A percentile compares a stretch with the other conserved stretches of the same genome.
phyloP scores from a whole-genome alignment of 202 grass and related monocot genomes.

The Sporobolus alterniflorus region DNA sequence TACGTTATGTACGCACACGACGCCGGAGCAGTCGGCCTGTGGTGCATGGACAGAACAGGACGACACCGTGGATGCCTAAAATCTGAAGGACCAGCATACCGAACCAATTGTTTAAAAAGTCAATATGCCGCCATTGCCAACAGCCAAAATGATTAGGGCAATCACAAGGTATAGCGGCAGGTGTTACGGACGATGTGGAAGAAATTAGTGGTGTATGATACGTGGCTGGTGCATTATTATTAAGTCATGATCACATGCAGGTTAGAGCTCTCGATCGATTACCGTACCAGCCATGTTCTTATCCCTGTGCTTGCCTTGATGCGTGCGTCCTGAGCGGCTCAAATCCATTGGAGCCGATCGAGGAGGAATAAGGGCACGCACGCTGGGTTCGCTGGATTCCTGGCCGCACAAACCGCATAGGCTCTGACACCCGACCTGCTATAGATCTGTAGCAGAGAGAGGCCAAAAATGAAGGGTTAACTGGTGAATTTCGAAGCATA shows the following conservation, averaged over 20 bases:
- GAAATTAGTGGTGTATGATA: neutral
- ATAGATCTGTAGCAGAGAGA: slow-evolving; percentile 26
- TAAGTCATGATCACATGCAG: slow-evolving; percentile 36
- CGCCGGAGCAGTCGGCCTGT: neutral
- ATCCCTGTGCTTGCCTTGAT: neutral
- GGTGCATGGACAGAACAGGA: neutral
- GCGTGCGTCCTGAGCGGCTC: neutral
- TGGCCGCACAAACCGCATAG: slow-evolving; percentile 40
- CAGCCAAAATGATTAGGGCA: slow-evolving; percentile 54
- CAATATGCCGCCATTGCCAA: slow-evolving; percentile 52
- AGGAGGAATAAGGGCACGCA: neutral
- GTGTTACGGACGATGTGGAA: neutral
- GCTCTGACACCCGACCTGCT: slow-evolving; percentile 25
- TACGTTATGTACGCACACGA: slow-evolving; percentile 19
- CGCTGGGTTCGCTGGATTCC: slow-evolving; percentile 35
- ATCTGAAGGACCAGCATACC: neutral
- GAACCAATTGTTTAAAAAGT: slow-evolving; percentile 5
- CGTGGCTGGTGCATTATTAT: slow-evolving; percentile 26
- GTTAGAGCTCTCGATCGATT: neutral
- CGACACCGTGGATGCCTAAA: slow-evolving; percentile 34
- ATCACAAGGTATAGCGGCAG: neutral
- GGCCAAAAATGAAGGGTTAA: neutral
- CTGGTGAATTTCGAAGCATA: neutral
- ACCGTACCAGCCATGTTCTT: slow-evolving; percentile 30
- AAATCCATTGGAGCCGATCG: slow-evolving; percentile 36